These are phyloP conservation scores for Huntiella decipiens DNA, from an alignment of 2,329 filamentous ascomycete species.

Conservation along the genomic window DNA sequence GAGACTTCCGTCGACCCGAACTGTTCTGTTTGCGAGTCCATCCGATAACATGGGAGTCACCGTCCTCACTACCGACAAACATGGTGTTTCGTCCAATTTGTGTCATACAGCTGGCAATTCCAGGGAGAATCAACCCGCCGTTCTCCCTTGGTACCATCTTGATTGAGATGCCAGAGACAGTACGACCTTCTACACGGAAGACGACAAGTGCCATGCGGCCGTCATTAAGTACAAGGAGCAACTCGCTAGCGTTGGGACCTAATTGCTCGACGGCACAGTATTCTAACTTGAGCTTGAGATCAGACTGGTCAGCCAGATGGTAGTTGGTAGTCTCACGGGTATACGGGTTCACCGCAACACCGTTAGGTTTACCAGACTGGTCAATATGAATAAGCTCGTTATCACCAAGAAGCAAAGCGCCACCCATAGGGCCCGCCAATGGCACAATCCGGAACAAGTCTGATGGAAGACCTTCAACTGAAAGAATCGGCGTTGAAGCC, in stretches of 20 bases:
- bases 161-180: slow-evolving; percentile 71
- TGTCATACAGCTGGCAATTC: slow-evolving; percentile 48
- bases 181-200: slow-evolving; percentile 78
- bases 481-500: slow-evolving; percentile 81
- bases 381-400: slow-evolving; percentile 93
- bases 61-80: slow-evolving; percentile 72
- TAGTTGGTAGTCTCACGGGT: slow-evolving; percentile 69
- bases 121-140: slow-evolving; percentile 43
- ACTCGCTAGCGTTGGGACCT: slow-evolving; percentile 57
- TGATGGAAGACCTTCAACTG: slow-evolving; percentile 67
- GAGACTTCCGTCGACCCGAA: slow-evolving; percentile 41
- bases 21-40: slow-evolving; percentile 52
- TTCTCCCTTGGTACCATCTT: slow-evolving; percentile 41
- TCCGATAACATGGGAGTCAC: slow-evolving; percentile 63
- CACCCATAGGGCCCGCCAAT: slow-evolving; percentile 70
- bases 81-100: slow-evolving; percentile 48
- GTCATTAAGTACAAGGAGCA: slow-evolving; percentile 62
- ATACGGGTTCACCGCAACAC: slow-evolving; percentile 82
- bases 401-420: slow-evolving; percentile 64
- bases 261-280: slow-evolving; percentile 60
- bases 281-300: slow-evolving; percentile 63
- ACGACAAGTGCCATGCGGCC: slow-evolving; percentile 57
- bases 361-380: slow-evolving; percentile 83
- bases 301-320: slow-evolving; percentile 67
- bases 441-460: slow-evolving; percentile 72